Conservation (phyloP, 768 basidiomycete genomes). For the Russula griseocarnosa region DNA sequence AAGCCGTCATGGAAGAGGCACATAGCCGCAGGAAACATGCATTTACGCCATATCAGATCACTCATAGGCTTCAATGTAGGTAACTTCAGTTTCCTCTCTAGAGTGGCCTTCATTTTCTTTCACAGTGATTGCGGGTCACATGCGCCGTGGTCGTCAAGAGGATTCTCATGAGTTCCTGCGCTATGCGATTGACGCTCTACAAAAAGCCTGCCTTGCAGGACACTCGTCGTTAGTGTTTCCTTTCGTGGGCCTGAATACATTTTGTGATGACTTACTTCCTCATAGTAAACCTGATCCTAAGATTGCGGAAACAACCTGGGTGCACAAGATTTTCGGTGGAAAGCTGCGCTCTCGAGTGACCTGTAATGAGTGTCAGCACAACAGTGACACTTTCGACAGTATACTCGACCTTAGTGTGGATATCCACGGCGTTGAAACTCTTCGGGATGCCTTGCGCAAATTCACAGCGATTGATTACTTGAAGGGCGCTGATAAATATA, state of each 20-base stretch:
- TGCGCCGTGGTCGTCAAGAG: slow-evolving; percentile 90
- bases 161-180: slow-evolving; percentile 98
- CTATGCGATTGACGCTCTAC: slow-evolving; percentile 87
- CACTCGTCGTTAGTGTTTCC: slow-evolving; percentile 55
- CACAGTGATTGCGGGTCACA: slow-evolving; percentile 83
- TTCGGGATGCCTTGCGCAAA: slow-evolving; percentile 72
- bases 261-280: slow-evolving; percentile 10
- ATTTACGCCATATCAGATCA: slow-evolving; percentile 64
- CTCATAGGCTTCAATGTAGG: slow-evolving; percentile 63
- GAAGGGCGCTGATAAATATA: slow-evolving; percentile 92
- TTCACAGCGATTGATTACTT: slow-evolving; percentile 81
- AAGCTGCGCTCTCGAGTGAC: slow-evolving; percentile 85
- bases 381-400: slow-evolving; percentile 95
- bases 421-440: slow-evolving; percentile 55
- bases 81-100: slow-evolving; percentile 3
- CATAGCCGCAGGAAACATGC: slow-evolving; percentile 42
- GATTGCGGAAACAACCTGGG: slow-evolving; percentile 84
- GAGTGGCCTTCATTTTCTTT: slow-evolving; percentile 21
- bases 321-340: slow-evolving; percentile 93
- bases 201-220: slow-evolving; percentile 75
- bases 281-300: slow-evolving; percentile 65
- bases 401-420: slow-evolving; percentile 93
- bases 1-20: slow-evolving; percentile 51
- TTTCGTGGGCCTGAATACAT: background rate
- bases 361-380: slow-evolving; percentile 74